Evolutionary conservation across 2,329 filamentous ascomycete genomes (phyloP), one percentile per base, ranked within the genome.

Genomic region (Beauveria brongniartii): DNA sequence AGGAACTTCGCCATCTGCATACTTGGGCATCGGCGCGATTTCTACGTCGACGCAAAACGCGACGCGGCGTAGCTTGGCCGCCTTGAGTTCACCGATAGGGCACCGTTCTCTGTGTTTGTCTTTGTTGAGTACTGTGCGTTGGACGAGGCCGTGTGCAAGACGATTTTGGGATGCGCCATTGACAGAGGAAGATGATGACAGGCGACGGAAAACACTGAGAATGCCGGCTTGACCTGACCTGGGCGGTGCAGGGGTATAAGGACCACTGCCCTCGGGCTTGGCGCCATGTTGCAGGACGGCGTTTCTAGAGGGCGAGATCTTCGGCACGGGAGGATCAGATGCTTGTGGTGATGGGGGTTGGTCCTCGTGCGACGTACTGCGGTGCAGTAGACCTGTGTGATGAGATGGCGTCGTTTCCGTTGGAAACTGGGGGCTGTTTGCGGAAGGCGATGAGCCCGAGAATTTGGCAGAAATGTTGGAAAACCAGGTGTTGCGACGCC

Each of bases 41-140:
- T 99, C 94, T 5, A 99, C 92, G 69, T 99, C 94, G 3, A 99
- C 94, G 67, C 91, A 96, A 70, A 99, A 99, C 0, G 93, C 90
- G 0, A 99, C 94, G 58, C 92, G 85, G 59, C 91, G 84, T 63
- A 99, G 74, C 71, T 94, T 96, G 54, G 85, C 84, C 68, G 88
- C 85, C 65, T 92, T 87, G 52, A 99, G 78, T 66, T 96, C 92
- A 5, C 84, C 78, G 34, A 97, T 85, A 26, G 84, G 81, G 71
- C 91, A 96, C 65, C 94, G 80, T 69, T 93, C 87, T 47, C 94
- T 84, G 66, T 88, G 82, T 9, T 78, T 85, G 70, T 97, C 91
- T 50, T 97, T 81, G 69, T 99, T 99, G 77, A 97, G 78, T 8
- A 96, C 81, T 65, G 80, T 85, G 54, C 94, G 84, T 67, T 92